Evolutionary conservation across 306 rosid species (phyloP).

Genomic region (Rosa chinensis): DNA sequence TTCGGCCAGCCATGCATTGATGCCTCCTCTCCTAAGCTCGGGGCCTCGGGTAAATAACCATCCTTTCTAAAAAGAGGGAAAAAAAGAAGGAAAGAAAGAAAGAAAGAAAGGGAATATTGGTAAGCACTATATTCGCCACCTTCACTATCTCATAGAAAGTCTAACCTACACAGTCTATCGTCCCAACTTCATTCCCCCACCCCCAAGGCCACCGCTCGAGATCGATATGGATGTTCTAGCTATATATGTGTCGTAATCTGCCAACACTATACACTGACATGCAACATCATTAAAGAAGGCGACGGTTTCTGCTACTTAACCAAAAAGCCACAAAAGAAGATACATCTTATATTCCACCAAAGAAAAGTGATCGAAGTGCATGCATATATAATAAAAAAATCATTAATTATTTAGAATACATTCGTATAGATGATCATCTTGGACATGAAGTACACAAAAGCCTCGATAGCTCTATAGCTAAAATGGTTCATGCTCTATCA

Average conservation of each 20-base stretch:
- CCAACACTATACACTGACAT: neutral
- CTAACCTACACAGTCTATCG: neutral
- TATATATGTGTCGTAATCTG: neutral
- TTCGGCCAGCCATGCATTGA: neutral
- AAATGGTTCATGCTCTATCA: slow-evolving; percentile 5
- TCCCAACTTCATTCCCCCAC: neutral
- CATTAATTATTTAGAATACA: neutral
- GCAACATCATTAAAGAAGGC: neutral
- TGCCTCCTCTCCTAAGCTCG: neutral
- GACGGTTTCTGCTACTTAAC: neutral
- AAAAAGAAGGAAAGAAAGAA: too few relatives aligned
- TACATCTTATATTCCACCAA: neutral
- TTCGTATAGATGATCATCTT: neutral
- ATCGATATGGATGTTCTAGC: neutral
- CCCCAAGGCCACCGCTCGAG: neutral
- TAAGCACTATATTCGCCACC: neutral
- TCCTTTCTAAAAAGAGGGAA: neutral
- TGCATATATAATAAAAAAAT: neutral
- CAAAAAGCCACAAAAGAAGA: neutral
- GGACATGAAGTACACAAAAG: neutral
- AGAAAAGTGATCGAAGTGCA: neutral
- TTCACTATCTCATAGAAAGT: neutral
- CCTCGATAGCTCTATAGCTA: slow-evolving; percentile 5
- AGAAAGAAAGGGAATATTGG: neutral
- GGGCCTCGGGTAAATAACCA: neutral